A percentile compares a stretch with the other conserved stretches of the same genome.
phyloP scores from a whole-genome alignment of 163 green algal species.

The Volvox carteri region DNA sequence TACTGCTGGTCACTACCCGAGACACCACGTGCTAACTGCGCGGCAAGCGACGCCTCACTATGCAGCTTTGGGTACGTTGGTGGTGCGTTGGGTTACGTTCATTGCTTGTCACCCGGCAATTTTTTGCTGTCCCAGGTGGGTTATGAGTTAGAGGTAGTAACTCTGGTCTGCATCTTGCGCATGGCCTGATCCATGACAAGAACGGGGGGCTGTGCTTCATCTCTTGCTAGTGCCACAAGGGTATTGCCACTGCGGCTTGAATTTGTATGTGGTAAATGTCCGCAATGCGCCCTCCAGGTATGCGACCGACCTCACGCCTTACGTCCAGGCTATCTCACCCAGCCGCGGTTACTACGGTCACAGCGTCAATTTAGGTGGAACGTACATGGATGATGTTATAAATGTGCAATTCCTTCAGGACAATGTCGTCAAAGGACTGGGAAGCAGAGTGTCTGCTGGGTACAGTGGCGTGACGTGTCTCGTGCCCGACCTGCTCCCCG shows the following conservation, averaged over 20 bases:
- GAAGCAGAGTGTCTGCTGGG: background rate
- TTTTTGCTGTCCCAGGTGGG: too few relatives aligned
- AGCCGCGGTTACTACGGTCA: background rate
- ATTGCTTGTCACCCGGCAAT: too few relatives aligned
- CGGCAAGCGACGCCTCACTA: background rate
- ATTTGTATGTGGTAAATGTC: background rate
- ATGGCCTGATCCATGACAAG: background rate
- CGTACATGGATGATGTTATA: background rate
- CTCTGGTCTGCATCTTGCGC: too few relatives aligned
- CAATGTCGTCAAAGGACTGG: background rate
- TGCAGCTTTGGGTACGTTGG: constrained; percentile 25
- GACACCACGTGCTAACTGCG: constrained; percentile 2
- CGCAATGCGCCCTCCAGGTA: constrained; percentile 18
- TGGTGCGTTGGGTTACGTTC: too few relatives aligned
- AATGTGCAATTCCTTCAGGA: background rate
- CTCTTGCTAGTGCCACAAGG: background rate
- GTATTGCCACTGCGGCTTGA: background rate
- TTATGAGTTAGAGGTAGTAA: background rate
- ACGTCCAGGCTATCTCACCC: background rate
- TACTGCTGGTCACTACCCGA: constrained; percentile 10
- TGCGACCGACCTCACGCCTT: constrained; percentile 22
- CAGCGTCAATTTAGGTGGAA: background rate
- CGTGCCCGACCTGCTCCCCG: constrained; percentile 1
- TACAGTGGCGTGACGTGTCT: background rate
- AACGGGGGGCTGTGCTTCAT: too few relatives aligned